Evolutionary conservation across 202 grass and related monocot genomes (phyloP), one percentile per base, ranked within the genome.

Genomic region (Bolboschoenoplectus hybrid): DNA sequence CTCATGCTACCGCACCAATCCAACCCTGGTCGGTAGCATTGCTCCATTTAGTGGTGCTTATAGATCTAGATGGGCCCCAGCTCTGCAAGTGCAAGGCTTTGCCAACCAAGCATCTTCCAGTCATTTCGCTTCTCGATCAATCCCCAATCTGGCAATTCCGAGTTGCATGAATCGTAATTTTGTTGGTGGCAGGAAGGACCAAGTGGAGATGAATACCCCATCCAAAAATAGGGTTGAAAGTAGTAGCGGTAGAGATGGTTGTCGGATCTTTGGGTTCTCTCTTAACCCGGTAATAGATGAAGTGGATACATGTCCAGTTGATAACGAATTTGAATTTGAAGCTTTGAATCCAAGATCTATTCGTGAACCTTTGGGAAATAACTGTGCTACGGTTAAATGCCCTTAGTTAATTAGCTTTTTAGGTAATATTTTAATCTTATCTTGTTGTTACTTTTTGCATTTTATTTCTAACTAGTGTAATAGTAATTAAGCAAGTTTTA

Each of bases 1-100:
- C 75, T 61, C 53, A 78, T 76, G 87, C 85, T 92, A 88, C 58
- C 72, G 68, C 72, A 17, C 82, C 82, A 44, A 49, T 41, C 66
- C 66, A 39, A 67, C 34, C 8, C 14, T 84, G 32, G 35, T 56
- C 2, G 34, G 82, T 60, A 84, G 45, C 16, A 72, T 71, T 70
- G 49, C 67, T 69, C 47, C 65, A 41, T 57, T 72, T 19, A 69
- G 72, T 41, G 64, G 66, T 40, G 35, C 51, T 6, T 72, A 72
- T 26, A 84, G 67, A 84, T 70, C 82, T 55, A 55, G 49, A 69
- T 84, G 65, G 82, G 7, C 16, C 14, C 65, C 82, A 6, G 34
- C 7, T 39, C 65, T 34, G 5, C 82, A 41, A 72, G 34, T 58
- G 50, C 64, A 84, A 52, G 34, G 47, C 3, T 69, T 20, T 58